These are phyloP conservation scores for Alternaria dauci DNA, from an alignment of 2,329 filamentous ascomycete genomes.

Conservation along the genomic window DNA sequence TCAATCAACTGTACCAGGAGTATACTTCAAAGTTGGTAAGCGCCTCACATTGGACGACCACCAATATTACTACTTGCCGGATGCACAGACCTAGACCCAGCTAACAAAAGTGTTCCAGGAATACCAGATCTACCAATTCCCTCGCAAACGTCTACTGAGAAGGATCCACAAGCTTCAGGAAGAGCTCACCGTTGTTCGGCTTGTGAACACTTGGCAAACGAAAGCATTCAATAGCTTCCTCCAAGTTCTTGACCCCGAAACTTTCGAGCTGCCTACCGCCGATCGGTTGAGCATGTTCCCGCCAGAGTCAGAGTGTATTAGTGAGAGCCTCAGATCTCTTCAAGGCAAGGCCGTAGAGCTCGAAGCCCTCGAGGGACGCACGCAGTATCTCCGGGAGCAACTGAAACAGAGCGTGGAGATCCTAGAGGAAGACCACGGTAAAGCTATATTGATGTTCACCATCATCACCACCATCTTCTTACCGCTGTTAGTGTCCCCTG, in stretches of 20 bases:
- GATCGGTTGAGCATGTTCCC: conserved; percentile 1
- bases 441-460: conserved; percentile 22
- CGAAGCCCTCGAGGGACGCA: conserved; percentile 13
- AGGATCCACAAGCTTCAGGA: conserved; percentile 22
- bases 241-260: conserved; percentile 2
- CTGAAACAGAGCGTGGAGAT: conserved; percentile 27
- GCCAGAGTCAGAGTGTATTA: conserved; percentile 10
- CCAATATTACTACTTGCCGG: no score
- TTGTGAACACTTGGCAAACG: conserved; percentile 21
- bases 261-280: not conserved
- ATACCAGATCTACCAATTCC: conserved; percentile 22
- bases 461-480: conserved; percentile 50
- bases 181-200: conserved; percentile 13
- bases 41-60: not conserved
- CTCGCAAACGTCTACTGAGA: conserved; percentile 19
- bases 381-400: conserved; percentile 16
- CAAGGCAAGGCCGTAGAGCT: conserved; percentile 16
- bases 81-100: no score
- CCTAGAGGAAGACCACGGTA: conserved; percentile 19
- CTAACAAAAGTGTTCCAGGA: conserved; percentile 6
- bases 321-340: conserved; percentile 1
- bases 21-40: conserved; percentile 13
- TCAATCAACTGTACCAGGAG: conserved; percentile 10
- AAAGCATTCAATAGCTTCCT: conserved; percentile 7
- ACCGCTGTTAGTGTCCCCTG: conserved; percentile 28